A percentile compares a stretch with the other conserved stretches of the same genome.
Evolutionary conservation across 306 rosid species (phyloP).

Genomic region (Sphenostylis stenocarpa): DNA sequence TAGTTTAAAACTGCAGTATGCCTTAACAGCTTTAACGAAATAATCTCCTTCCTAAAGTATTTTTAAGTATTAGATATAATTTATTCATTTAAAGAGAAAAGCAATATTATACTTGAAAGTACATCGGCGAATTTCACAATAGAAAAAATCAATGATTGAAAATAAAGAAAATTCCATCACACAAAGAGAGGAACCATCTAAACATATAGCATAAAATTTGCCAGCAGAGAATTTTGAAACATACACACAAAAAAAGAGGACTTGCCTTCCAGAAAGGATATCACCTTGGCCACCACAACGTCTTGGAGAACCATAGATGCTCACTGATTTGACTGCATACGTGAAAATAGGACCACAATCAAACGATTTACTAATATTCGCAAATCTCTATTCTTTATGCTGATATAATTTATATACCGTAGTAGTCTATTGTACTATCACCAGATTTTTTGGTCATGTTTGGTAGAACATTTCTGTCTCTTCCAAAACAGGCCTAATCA

Average conservation of each 20-base stretch:
- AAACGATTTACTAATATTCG: neutral
- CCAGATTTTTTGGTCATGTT: neutral
- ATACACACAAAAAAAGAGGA: neutral
- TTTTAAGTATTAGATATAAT: neutral
- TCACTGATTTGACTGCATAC: slow-evolving; percentile 7
- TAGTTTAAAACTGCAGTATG: neutral
- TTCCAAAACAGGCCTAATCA: neutral
- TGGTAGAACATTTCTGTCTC: neutral
- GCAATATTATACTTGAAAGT: neutral
- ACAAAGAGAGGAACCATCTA: neutral
- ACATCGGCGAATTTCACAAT: neutral
- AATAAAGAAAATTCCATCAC: neutral
- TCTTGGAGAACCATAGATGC: slow-evolving; percentile 13
- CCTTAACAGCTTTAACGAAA: neutral
- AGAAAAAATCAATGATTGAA: neutral
- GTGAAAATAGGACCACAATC: neutral
- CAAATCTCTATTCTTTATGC: neutral
- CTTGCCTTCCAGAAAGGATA: slow-evolving; percentile 18
- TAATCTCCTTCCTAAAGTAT: neutral
- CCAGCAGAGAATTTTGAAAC: neutral
- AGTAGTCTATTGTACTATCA: neutral
- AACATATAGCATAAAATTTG: neutral
- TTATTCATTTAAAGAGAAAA: neutral
- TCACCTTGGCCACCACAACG: slow-evolving; percentile 20
- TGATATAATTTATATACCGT: neutral